These are phyloP conservation scores for Candida sp. DNA, from an alignment of 1,139 yeast genomes.

Conservation along the genomic window DNA sequence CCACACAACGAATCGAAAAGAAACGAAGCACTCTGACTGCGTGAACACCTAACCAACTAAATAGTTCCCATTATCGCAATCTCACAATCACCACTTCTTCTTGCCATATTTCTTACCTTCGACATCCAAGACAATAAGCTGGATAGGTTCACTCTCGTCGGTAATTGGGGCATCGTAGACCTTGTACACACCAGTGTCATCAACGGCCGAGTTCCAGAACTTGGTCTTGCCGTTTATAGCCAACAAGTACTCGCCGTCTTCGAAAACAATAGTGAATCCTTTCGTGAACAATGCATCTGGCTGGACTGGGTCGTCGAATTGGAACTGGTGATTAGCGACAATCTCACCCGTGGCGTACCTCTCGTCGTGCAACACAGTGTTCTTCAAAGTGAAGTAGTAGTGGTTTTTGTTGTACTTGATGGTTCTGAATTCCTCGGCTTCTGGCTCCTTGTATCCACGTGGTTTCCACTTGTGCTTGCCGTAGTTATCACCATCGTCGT, in stretches of 20 bases:
- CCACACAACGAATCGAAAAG: no score
- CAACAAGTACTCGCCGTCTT: constrained; percentile 24
- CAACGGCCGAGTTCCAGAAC: constrained; percentile 43
- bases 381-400: constrained; percentile 1
- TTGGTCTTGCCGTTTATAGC: constrained; percentile 10
- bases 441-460: background rate
- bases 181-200: constrained; percentile 25
- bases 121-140: constrained; percentile 2
- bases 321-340: constrained; percentile 51
- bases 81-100: background rate
- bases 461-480: constrained; percentile 1
- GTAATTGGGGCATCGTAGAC: constrained; percentile 19
- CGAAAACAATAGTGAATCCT: constrained; percentile 18
- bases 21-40: no score
- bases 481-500: background rate
- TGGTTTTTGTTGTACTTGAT: background rate
- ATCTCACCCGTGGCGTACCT: constrained; percentile 44
- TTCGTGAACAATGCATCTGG: constrained; percentile 8
- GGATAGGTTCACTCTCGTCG: constrained; percentile 13
- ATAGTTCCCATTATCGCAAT: background rate
- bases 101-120: background rate
- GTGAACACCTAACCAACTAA: background rate
- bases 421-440: background rate
- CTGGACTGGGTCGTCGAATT: constrained; percentile 41
- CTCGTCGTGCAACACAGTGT: constrained; percentile 26